Percentiles rank a stretch among this genome's conserved stretches.
These are phyloP conservation scores for Mortierella sp. DNA, from an alignment of 371 early-diverging fungal species.

Conservation along the genomic window DNA sequence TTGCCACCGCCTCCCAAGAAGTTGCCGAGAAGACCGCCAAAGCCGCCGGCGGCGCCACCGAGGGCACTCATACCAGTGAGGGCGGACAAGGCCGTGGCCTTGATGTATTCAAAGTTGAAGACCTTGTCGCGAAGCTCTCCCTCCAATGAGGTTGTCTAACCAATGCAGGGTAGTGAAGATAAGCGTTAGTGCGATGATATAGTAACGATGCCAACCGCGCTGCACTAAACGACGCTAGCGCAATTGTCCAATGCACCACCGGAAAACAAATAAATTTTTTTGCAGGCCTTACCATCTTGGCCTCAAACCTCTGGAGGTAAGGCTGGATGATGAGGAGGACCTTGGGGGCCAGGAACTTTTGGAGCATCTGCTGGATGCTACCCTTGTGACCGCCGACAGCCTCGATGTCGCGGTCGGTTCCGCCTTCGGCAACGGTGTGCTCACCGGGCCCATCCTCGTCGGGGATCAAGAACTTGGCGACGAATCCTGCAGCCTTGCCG, in stretches of 20 bases:
- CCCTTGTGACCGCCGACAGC: constrained; percentile 27
- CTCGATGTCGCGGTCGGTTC: constrained; percentile 20
- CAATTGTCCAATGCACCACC: not conserved
- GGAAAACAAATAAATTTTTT: not conserved
- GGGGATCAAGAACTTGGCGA: constrained; percentile 24
- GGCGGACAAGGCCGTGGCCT: constrained; percentile 19
- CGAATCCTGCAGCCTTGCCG: constrained; percentile 36
- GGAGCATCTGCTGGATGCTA: constrained; percentile 24
- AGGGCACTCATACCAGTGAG: constrained; percentile 28
- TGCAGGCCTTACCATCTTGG: constrained; percentile 36
- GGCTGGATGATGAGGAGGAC: constrained; percentile 34
- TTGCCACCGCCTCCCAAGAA: not conserved
- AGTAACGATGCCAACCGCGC: not conserved
- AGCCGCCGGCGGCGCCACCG: constrained; percentile 11
- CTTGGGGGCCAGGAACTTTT: constrained; percentile 43
- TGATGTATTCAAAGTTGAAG: constrained; percentile 41
- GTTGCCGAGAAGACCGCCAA: constrained; percentile 28
- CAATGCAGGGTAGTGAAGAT: not conserved
- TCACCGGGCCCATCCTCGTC: constrained; percentile 26
- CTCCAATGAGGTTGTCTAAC: constrained; percentile 27
- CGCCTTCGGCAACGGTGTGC: constrained; percentile 23
- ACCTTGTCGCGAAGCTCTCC: constrained; percentile 45
- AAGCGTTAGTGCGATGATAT: not conserved
- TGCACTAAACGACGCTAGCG: not conserved
- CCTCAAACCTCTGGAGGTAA: constrained; percentile 41